Evolutionary conservation across 495 filamentous ascomycete genomes (phyloP), one percentile per base, ranked within the genome.

Genomic region (Cladorrhinum samala): DNA sequence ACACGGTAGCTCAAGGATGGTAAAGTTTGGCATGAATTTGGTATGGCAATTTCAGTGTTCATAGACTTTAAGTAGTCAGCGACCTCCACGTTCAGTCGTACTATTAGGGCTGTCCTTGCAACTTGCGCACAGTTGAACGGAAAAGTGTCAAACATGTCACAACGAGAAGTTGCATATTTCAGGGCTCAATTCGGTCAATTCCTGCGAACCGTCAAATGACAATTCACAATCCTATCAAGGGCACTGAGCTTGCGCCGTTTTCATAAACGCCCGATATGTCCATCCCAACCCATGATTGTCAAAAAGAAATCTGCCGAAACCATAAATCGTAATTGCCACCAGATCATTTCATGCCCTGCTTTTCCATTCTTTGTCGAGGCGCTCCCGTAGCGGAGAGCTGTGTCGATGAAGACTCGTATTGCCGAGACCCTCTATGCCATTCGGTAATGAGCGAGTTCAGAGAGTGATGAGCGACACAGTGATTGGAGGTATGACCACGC

Each of bases 271-370:
- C 30, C 47, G 27, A 46, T 47, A 36, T 52, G 27, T 49, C 55
- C 59, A 27, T 30, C 58, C 60, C 65, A 64, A 66, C 63, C 62
- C 19, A 30, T 59, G 43, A 17, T 41, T 13, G n/a, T 68, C 59
- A 60, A 46, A 55, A 54, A 46, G 55, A 60, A 65, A 65, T 54
- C 65, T 61, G 55, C 56, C 57, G 58, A 46, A 45, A 50, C 55
- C 49, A 54, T 57, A 57, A 54, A 42, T 56, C 55, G 49, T 57
- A 46, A 51, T 55, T 56, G 24, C 30, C 57, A 59, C 60, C 63
- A 44, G 56, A 43, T 51, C 50, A 21, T 33, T 50, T 54, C 54
- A 47, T 54, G 33, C 49, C 41, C 13, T 50, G 49, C 54, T 46
- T 45, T 43, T 48, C 54, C 52, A 44, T 25, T 49, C 18, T 19